A percentile compares a stretch with the other conserved stretches of the same genome.
Conservation (phyloP, 179 eudicot genomes). For the Pouteria campechiana region DNA sequence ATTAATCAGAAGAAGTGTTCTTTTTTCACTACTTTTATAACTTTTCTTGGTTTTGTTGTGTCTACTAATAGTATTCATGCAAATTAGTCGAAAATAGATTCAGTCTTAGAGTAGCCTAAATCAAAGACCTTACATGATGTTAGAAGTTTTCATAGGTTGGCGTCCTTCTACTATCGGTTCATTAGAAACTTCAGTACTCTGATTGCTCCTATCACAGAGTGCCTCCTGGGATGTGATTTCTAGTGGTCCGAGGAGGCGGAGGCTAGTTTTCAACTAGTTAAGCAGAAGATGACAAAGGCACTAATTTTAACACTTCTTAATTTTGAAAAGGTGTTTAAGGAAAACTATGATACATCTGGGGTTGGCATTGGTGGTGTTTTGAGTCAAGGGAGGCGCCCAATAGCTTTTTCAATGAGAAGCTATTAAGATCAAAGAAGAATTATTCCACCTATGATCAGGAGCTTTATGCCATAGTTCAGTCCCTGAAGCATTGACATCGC, state of each 20-base stretch:
- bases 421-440: not conserved
- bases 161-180: not conserved
- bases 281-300: not conserved
- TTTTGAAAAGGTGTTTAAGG: not conserved
- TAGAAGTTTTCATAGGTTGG: constrained; percentile 3
- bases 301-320: not conserved
- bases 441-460: constrained; percentile 2
- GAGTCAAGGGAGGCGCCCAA: not conserved
- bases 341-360: constrained; percentile 3
- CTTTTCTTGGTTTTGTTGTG: constrained; percentile 1
- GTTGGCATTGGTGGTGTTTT: not conserved
- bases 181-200: constrained; percentile 1
- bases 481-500: not conserved
- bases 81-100: not conserved
- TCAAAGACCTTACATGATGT: not conserved
- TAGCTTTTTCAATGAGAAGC: constrained; percentile 5
- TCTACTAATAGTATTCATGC: not conserved
- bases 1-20: constrained; percentile 1
- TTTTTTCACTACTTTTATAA: too few relatives aligned
- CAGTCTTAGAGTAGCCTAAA: not conserved
- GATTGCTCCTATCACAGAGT: not conserved
- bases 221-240: constrained; percentile 1
- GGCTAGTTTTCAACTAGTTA: not conserved
- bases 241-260: not conserved
- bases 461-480: not conserved